These are phyloP conservation scores for Orychophragmus violaceus DNA, from an alignment of 345 rosid species.

Conservation along the genomic window DNA sequence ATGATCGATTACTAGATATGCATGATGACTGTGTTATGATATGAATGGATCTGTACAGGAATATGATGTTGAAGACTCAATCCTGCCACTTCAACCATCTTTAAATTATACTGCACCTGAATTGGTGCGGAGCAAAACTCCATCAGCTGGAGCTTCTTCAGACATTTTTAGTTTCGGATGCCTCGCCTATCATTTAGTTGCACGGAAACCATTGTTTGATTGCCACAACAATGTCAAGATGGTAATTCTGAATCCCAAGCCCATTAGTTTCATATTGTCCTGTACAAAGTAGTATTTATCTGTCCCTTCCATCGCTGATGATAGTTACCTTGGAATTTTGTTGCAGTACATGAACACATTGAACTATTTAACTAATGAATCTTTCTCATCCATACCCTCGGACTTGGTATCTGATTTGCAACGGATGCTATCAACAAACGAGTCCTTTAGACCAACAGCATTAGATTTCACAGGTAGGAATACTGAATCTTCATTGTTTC, in stretches of 20 bases:
- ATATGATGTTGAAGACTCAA: constrained; percentile 87
- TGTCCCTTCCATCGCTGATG: constrained; percentile 3
- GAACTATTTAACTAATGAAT: constrained; percentile 77
- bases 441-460: constrained; percentile 80
- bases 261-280: not conserved
- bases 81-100: constrained; percentile 88
- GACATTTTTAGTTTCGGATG: constrained; percentile 94
- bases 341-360: constrained; percentile 88
- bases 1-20: not conserved
- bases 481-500: not conserved
- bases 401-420: constrained; percentile 80
- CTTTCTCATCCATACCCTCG: constrained; percentile 72
- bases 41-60: constrained; percentile 47
- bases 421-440: constrained; percentile 81
- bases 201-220: constrained; percentile 80
- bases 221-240: constrained; percentile 92
- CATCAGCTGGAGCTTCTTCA: constrained; percentile 61
- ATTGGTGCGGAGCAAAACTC: constrained; percentile 57
- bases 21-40: not conserved
- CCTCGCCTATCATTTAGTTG: constrained; percentile 75
- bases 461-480: constrained; percentile 79
- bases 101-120: constrained; percentile 94
- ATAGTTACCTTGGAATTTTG: constrained; percentile 4
- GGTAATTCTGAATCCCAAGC: constrained; percentile 41
- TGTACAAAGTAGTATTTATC: not conserved